phyloP scores from a whole-genome alignment of 2,329 filamentous ascomycete species.

The Ascochyta clinopodiicola region DNA sequence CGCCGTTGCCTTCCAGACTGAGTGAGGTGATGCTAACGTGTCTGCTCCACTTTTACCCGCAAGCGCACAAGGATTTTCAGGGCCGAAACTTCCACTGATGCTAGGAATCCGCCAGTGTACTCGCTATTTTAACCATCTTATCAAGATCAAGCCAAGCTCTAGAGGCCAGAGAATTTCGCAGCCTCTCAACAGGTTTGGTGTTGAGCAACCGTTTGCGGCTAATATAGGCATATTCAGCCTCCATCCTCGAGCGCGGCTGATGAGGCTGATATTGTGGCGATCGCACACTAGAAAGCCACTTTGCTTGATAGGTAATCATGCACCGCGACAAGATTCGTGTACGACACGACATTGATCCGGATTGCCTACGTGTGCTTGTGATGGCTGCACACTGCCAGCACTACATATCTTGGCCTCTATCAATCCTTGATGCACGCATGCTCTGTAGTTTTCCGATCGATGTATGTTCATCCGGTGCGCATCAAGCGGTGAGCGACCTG shows the following conservation, averaged over 20 bases:
- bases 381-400: background rate
- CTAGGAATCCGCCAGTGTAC: slow-evolving; percentile 2
- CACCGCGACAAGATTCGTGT: background rate
- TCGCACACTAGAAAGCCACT: background rate
- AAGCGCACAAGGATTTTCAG: slow-evolving; percentile 34
- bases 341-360: background rate
- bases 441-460: background rate
- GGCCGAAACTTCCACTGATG: slow-evolving; percentile 17
- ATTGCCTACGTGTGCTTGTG: slow-evolving; percentile 1
- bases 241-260: background rate
- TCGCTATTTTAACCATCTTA: slow-evolving; percentile 5
- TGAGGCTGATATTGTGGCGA: slow-evolving; percentile 1
- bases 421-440: background rate
- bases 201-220: background rate
- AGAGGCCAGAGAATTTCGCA: background rate
- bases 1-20: slow-evolving; percentile 26
- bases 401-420: background rate
- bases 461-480: background rate
- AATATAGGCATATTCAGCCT: slow-evolving; percentile 2
- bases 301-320: background rate
- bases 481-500: slow-evolving; percentile 1
- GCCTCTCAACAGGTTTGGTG: slow-evolving; percentile 7
- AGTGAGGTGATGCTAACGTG: slow-evolving; percentile 34
- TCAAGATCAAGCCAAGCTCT: slow-evolving; percentile 11
- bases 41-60: slow-evolving; percentile 35